These are phyloP conservation scores for Neurospora crassa DNA, from an alignment of 2,329 filamentous ascomycete genomes.

Conservation along the genomic window DNA sequence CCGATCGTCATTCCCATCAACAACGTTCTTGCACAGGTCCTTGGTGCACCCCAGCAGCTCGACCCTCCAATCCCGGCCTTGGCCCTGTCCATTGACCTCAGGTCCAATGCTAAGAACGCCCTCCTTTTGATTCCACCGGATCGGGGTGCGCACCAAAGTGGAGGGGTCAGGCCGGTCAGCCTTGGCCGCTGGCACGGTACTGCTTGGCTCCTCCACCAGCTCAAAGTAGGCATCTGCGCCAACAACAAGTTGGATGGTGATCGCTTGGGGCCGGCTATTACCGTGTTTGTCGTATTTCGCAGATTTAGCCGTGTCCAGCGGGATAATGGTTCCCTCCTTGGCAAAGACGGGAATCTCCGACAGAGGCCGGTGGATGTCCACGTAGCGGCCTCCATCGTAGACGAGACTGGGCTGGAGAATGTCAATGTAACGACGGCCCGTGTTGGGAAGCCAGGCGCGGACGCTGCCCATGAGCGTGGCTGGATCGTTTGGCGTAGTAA, in stretches of 20 bases:
- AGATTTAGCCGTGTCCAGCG: constrained; percentile 32
- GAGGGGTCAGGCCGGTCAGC: constrained; percentile 4
- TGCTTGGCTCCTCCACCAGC: constrained; percentile 35
- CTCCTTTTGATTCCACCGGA: constrained; percentile 13
- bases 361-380: constrained; percentile 41
- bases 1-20: neutral
- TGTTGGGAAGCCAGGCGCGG: constrained; percentile 47
- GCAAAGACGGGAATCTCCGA: constrained; percentile 43
- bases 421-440: constrained; percentile 38
- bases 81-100: constrained; percentile 6
- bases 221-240: constrained; percentile 38
- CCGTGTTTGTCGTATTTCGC: neutral
- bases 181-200: neutral
- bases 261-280: constrained; percentile 30
- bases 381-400: constrained; percentile 45
- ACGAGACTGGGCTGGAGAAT: constrained; percentile 43
- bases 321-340: constrained; percentile 47
- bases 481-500: constrained; percentile 35
- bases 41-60: constrained; percentile 16
- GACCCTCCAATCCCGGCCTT: constrained; percentile 15
- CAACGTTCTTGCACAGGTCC: neutral
- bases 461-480: constrained; percentile 36
- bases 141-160: constrained; percentile 14
- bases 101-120: constrained; percentile 15
- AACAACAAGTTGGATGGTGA: constrained; percentile 40